Percentiles rank a stretch among this genome's conserved stretches.
phyloP scores from a whole-genome alignment of 495 filamentous ascomycete species.

The Tuber microsphaerosporum region DNA sequence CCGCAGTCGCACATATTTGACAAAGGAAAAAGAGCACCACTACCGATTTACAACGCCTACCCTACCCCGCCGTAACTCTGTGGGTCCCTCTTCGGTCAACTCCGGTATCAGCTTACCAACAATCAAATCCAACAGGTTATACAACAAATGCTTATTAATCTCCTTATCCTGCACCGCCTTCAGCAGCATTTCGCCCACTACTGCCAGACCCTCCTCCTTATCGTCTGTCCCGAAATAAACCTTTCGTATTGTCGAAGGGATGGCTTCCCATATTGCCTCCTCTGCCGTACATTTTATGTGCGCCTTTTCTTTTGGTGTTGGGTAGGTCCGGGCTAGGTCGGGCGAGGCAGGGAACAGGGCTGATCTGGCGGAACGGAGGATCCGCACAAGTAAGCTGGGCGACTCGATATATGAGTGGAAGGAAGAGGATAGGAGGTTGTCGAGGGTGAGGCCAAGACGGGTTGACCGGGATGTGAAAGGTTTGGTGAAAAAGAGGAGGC shows the following conservation, averaged over 20 bases:
- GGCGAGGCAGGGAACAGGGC: slow-evolving; percentile 63
- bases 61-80: slow-evolving; percentile 66
- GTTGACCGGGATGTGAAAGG: slow-evolving; percentile 23
- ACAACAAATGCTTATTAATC: slow-evolving; percentile 83
- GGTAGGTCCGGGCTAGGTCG: slow-evolving; percentile 47
- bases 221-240: slow-evolving; percentile 50
- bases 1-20: not conserved
- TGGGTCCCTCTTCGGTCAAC: slow-evolving; percentile 63
- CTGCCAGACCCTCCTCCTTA: slow-evolving; percentile 43
- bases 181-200: slow-evolving; percentile 55
- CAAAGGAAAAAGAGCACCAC: not conserved
- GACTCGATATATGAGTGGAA: slow-evolving; percentile 60
- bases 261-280: slow-evolving; percentile 48
- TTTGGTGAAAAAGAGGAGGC: slow-evolving; percentile 18
- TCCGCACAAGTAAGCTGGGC: slow-evolving; percentile 61
- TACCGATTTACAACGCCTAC: slow-evolving; percentile 43
- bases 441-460: slow-evolving; percentile 33
- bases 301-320: slow-evolving; percentile 48
- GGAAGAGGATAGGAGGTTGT: slow-evolving; percentile 67
- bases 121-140: slow-evolving; percentile 66
- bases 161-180: slow-evolving; percentile 73
- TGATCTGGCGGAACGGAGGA: slow-evolving; percentile 64
- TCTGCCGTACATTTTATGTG: slow-evolving; percentile 51
- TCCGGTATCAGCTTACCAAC: slow-evolving; percentile 77
- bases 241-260: slow-evolving; percentile 47